These are phyloP conservation scores for Microascus cirrosus DNA, from an alignment of 2,329 filamentous ascomycete genomes.

Conservation along the genomic window DNA sequence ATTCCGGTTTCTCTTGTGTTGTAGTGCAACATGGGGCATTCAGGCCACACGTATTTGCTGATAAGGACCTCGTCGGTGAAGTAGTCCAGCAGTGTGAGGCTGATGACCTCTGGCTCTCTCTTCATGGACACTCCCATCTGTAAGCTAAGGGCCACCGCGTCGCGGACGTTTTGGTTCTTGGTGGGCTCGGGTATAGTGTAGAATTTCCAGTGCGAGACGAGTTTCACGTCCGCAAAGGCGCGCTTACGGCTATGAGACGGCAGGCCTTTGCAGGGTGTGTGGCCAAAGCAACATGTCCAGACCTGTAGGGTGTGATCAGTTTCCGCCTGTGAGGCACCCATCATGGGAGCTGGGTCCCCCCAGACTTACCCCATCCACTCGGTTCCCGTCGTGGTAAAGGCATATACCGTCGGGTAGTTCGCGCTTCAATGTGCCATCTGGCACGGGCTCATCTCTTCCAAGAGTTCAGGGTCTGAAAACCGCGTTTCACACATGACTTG, in stretches of 20 bases:
- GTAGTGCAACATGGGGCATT: conserved; percentile 31
- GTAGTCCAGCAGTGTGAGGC: conserved; percentile 38
- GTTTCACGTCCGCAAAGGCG: background rate
- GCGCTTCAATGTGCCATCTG: background rate
- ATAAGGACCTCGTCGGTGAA: conserved; percentile 35
- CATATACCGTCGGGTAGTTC: background rate
- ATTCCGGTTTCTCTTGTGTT: conserved; percentile 41
- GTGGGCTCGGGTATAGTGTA: background rate
- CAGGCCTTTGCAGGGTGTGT: background rate
- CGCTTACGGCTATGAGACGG: background rate
- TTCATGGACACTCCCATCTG: conserved; percentile 37
- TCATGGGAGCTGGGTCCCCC: background rate
- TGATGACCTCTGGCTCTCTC: conserved; percentile 39
- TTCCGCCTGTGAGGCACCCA: background rate
- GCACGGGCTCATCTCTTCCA: background rate
- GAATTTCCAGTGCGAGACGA: background rate
- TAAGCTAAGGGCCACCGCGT: conserved; percentile 37
- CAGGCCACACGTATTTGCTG: conserved; percentile 37
- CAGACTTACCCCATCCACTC: background rate
- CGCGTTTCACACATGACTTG: background rate
- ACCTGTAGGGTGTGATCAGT: background rate
- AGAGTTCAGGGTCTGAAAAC: background rate
- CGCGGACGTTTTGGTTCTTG: background rate
- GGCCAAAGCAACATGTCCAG: background rate
- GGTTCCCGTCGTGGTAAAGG: background rate